phyloP scores from a whole-genome alignment of 2,329 filamentous ascomycete genomes.

The Raffaelea albimanens region DNA sequence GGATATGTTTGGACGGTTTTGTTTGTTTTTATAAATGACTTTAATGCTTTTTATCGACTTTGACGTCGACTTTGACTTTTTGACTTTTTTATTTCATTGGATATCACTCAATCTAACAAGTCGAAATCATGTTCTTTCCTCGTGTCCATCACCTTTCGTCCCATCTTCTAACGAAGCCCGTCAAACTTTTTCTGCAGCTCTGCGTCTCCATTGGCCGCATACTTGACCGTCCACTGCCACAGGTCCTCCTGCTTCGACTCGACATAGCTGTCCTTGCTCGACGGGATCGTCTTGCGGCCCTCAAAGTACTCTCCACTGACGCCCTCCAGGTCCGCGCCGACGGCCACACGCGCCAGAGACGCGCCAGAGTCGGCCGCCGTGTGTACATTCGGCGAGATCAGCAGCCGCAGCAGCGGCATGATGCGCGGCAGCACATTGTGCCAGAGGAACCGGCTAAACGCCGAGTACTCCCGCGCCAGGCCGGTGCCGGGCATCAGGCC shows the following conservation, averaged over 20 bases:
- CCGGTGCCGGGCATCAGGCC: slow-evolving; percentile 14
- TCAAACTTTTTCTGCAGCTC: slow-evolving; percentile 2
- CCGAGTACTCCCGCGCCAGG: slow-evolving; percentile 23
- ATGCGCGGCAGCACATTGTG: slow-evolving; percentile 11
- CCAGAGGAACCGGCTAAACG: slow-evolving; percentile 11
- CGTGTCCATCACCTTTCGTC: no score
- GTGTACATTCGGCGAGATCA: slow-evolving; percentile 22
- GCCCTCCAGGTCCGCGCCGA: slow-evolving; percentile 6
- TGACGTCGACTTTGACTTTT: no score
- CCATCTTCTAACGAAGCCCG: not conserved
- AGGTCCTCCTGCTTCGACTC: slow-evolving; percentile 37
- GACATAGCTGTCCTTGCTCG: slow-evolving; percentile 32
- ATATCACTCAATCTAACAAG: no score
- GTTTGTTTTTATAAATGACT: no score
- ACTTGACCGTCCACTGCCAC: slow-evolving; percentile 36
- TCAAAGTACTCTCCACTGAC: slow-evolving; percentile 30
- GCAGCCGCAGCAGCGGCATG: not conserved
- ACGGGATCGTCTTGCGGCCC: slow-evolving; percentile 26
- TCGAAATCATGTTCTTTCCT: no score
- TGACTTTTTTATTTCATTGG: no score
- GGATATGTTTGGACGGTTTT: no score
- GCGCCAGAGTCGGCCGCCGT: slow-evolving; percentile 27
- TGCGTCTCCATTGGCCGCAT: slow-evolving; percentile 20
- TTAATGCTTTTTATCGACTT: no score
- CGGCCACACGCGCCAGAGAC: slow-evolving; percentile 29